Conservation (phyloP, 768 basidiomycete genomes). For the Trametes punicea region DNA sequence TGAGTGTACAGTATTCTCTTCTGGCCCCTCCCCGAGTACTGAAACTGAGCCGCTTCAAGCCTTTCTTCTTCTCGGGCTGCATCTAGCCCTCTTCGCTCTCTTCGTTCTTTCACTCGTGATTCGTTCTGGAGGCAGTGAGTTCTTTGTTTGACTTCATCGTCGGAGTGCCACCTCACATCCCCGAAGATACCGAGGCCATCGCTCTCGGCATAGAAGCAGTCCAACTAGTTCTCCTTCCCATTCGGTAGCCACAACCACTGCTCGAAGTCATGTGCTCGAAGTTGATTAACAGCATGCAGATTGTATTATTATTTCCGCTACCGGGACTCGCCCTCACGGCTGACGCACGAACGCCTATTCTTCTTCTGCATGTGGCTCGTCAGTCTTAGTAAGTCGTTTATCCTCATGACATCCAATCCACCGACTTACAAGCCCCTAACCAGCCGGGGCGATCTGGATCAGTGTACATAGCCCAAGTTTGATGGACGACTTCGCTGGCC, state of each 20-base stretch:
- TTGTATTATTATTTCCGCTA: constrained; percentile 11
- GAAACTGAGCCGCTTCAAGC: background rate
- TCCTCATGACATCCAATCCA: background rate
- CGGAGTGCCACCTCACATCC: background rate
- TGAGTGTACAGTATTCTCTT: background rate
- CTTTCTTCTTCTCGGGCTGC: constrained; percentile 9
- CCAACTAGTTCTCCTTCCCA: constrained; percentile 1
- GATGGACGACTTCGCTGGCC: constrained; percentile 6
- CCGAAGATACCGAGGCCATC: constrained; percentile 4
- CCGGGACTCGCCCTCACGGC: constrained; percentile 1
- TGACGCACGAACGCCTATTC: constrained; percentile 11
- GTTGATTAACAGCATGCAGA: background rate
- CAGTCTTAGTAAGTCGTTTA: background rate
- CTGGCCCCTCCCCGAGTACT: background rate
- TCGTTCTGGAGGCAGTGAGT: constrained; percentile 11
- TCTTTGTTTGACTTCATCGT: background rate
- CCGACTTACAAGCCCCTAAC: too few relatives aligned
- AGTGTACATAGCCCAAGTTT: constrained; percentile 1
- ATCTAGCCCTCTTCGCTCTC: constrained; percentile 8
- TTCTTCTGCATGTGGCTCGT: constrained; percentile 4
- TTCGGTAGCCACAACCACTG: background rate
- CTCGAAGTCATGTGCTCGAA: background rate
- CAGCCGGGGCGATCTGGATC: constrained; percentile 8
- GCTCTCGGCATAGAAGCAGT: constrained; percentile 10
- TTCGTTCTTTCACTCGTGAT: constrained; percentile 6